These are phyloP conservation scores for Allium fistulosum DNA, from an alignment of 106 monocot genomes.

Conservation along the genomic window DNA sequence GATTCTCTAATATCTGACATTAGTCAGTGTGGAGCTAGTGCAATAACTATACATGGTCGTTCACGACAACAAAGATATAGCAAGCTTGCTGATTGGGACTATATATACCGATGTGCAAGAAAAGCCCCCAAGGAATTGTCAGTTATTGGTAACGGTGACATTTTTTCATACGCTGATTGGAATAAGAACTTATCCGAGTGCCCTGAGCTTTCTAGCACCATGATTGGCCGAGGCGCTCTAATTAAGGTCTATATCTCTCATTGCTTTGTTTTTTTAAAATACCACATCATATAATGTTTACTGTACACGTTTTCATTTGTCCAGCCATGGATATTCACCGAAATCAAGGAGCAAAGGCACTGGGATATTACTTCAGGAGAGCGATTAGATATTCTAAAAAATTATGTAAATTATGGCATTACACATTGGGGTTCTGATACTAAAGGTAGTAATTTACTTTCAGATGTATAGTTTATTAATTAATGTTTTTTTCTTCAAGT, in stretches of 20 bases:
- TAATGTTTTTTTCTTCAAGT: too few species aligned
- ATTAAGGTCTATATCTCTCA: constrained; percentile 50
- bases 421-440: constrained; percentile 96
- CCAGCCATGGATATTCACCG: constrained; percentile 97
- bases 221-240: constrained; percentile 84
- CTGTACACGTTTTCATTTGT: not conserved
- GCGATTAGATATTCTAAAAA: constrained; percentile 64
- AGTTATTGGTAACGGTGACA: constrained; percentile 90
- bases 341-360: constrained; percentile 90
- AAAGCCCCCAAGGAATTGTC: constrained; percentile 57
- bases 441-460: constrained; percentile 42
- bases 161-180: constrained; percentile 79
- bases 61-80: constrained; percentile 94
- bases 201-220: constrained; percentile 59
- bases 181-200: constrained; percentile 53
- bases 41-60: constrained; percentile 83
- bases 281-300: not conserved
- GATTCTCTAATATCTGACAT: constrained; percentile 77
- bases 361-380: constrained; percentile 88
- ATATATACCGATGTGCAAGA: constrained; percentile 65
- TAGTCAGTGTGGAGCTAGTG: constrained; percentile 64
- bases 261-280: not conserved
- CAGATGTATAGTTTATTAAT: too few species aligned
- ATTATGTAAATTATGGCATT: constrained; percentile 82
- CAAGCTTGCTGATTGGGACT: constrained; percentile 95